Percentiles rank a stretch among this genome's conserved stretches.
Evolutionary conservation across 768 basidiomycete species (phyloP).

Genomic region (Termitomyces sp.): DNA sequence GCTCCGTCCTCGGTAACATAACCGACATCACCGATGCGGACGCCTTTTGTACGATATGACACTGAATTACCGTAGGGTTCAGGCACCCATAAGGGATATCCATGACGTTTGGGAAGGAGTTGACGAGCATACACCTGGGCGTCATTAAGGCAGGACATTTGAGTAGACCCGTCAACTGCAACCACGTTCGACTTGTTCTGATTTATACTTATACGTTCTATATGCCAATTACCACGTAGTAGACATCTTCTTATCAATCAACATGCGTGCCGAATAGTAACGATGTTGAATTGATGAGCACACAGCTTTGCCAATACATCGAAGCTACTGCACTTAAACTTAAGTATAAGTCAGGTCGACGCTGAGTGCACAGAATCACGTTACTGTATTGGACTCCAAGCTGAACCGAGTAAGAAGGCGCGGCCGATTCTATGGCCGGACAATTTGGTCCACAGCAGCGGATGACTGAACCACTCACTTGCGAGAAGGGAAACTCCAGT

Average conservation of each 20-base stretch:
- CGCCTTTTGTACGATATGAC: constrained; percentile 14
- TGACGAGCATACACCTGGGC: constrained; percentile 11
- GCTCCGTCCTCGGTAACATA: constrained; percentile 17
- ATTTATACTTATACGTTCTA: too few relatives aligned
- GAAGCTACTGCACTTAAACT: background rate
- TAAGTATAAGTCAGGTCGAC: too few relatives aligned
- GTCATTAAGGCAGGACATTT: constrained; percentile 8
- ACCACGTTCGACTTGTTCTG: background rate
- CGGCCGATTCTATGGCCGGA: background rate
- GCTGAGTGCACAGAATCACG: too few relatives aligned
- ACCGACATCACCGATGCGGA: constrained; percentile 18
- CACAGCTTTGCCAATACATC: background rate
- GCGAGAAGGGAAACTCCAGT: background rate
- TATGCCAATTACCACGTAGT: background rate
- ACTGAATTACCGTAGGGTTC: constrained; percentile 20
- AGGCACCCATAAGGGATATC: constrained; percentile 27
- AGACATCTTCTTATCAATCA: background rate
- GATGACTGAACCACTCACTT: background rate
- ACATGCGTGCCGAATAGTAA: too few relatives aligned
- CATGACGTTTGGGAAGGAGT: constrained; percentile 16
- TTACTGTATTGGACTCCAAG: background rate
- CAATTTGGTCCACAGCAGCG: background rate
- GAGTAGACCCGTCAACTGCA: too few relatives aligned
- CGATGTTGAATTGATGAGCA: background rate
- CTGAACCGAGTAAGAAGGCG: background rate